Conservation (phyloP, 148 eudicot genomes). For the Amaranthus palmeri region DNA sequence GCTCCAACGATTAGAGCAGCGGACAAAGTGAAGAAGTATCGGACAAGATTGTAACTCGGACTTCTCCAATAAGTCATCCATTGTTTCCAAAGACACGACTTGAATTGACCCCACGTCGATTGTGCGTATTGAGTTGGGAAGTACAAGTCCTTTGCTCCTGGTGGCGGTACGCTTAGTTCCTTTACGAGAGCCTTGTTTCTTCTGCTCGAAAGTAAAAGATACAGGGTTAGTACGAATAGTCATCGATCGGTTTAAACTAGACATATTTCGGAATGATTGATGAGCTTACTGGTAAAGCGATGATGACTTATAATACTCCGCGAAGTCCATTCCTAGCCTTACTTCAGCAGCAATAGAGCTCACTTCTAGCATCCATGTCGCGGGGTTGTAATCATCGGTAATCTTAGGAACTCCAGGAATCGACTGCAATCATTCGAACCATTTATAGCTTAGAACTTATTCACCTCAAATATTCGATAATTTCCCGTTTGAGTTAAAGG, state of each 20-base stretch:
- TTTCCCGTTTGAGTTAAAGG: constrained; percentile 1
- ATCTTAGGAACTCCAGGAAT: constrained; percentile 60
- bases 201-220: constrained; percentile 30
- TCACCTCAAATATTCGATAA: constrained; percentile 75
- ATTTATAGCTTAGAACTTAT: not conserved
- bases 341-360: constrained; percentile 62
- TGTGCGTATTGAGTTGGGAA: constrained; percentile 49
- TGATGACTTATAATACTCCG: constrained; percentile 54
- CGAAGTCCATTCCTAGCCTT: constrained; percentile 60
- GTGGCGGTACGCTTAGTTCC: constrained; percentile 50
- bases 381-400: constrained; percentile 63
- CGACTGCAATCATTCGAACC: constrained; percentile 25
- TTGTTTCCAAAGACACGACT: constrained; percentile 75
- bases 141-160: constrained; percentile 53
- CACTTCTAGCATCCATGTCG: constrained; percentile 83
- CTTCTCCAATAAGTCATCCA: constrained; percentile 81
- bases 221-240: not conserved
- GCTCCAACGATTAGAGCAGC: constrained; percentile 54
- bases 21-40: constrained; percentile 55
- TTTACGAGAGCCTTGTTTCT: constrained; percentile 54
- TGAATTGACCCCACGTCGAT: constrained; percentile 54
- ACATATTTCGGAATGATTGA: not conserved
- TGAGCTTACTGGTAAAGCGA: constrained; percentile 51
- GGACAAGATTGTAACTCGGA: constrained; percentile 61
- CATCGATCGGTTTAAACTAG: not conserved